These are phyloP conservation scores for Xylaria hypoxylon DNA, from an alignment of 2,329 filamentous ascomycete species.

Conservation along the genomic window DNA sequence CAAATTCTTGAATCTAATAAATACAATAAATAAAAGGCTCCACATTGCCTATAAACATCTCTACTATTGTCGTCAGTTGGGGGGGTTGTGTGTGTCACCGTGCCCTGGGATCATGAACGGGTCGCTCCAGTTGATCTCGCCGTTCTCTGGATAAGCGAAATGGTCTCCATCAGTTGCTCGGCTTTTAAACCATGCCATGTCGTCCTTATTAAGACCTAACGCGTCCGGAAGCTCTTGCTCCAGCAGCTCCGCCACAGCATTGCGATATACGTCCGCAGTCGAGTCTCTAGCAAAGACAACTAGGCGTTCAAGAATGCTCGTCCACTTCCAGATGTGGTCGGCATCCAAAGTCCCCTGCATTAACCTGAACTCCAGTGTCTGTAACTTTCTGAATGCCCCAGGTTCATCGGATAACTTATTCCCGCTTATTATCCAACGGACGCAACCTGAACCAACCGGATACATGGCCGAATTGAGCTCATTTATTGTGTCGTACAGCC, in stretches of 20 bases:
- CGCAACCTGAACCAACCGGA: background rate
- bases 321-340: slow-evolving; percentile 43
- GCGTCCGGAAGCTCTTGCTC: background rate
- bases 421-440: slow-evolving; percentile 30
- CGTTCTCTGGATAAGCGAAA: slow-evolving; percentile 57
- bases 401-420: background rate
- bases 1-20: background rate
- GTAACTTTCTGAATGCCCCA: rapidly evolving
- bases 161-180: slow-evolving; percentile 7
- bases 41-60: background rate
- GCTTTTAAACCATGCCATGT: slow-evolving; percentile 29
- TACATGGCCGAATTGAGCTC: slow-evolving; percentile 15
- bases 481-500: slow-evolving; percentile 27
- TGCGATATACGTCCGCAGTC: slow-evolving; percentile 45
- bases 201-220: slow-evolving; percentile 12
- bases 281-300: slow-evolving; percentile 53
- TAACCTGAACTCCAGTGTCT: slow-evolving; percentile 42
- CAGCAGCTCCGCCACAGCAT: slow-evolving; percentile 3
- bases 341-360: slow-evolving; percentile 45
- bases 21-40: background rate
- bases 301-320: slow-evolving; percentile 33
- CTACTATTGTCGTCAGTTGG: background rate
- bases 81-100: slow-evolving; percentile 29
- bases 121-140: slow-evolving; percentile 32
- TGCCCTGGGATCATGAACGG: slow-evolving; percentile 42